Base-by-base conservation (phyloP, 805 yeast species). In the Ogataea methylovora region DNA sequence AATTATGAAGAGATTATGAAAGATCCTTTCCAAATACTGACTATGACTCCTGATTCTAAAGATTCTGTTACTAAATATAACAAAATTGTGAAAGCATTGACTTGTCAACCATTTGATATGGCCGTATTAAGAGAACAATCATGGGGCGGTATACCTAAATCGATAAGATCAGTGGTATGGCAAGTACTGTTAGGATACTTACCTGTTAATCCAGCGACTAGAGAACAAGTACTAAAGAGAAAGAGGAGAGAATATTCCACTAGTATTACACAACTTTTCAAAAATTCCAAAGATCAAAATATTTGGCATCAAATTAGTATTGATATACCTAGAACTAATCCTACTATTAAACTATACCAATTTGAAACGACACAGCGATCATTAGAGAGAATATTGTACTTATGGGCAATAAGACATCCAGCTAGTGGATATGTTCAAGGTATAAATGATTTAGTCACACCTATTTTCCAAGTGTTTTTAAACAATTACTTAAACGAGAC, bases 401-500 rank as follows among this genome's bases (percentile, higher is more conserved):
- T 90, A 23, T 90, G 98, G 98, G 94, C 97, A 0, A 78, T 90
- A 18, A 70, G 97, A 45, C 97, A 92, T 54, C 97, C 98, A 1
- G 96, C 97, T 6, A 79, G 92, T 51, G 98, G 98, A 12, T 90
- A 90, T 56, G 98, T 90, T 15, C 98, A 90, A 62, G 98, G 98
- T 19, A 90, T 90, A 33, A 90, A 90, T 56, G 98, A 90, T 60
- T 67, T 90, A 32, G 85, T 79, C 12, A 90, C 97, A 2, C 97
- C 98, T 3, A 85, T 92, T 53, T 87, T 72, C 57, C 95, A 90
- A 58, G 79, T 87, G 0, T 90, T 90, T 49, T 56, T 92, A 31
- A 67, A 77, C 3, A 76, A 78, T 38, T 87, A 88, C 55, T 54
- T 78, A 22, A 52, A 54, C 18, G 65, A 65, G 17, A 67, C 56